Conservation (phyloP, 1,284 basidiomycete species). For the Cutaneotrichosporon sp. region DNA sequence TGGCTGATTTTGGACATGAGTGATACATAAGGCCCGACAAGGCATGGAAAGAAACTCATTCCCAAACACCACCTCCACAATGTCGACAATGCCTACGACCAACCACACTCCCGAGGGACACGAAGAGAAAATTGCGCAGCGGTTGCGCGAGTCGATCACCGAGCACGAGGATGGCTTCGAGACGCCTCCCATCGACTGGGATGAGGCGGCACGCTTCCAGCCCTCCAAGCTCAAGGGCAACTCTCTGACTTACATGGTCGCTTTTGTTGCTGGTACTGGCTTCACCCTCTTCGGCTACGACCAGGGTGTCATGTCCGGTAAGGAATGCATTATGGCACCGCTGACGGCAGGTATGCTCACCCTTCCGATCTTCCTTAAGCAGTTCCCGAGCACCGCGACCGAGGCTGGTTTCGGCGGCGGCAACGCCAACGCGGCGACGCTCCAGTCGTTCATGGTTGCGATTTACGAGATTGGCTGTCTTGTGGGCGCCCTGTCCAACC, state of each 20-base stretch:
- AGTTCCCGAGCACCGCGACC: conserved; percentile 31
- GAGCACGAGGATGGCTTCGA: conserved; percentile 13
- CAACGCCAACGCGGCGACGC: conserved; percentile 26
- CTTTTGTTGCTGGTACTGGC: conserved; percentile 25
- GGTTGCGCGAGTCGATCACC: neutral
- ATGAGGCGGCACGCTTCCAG: conserved; percentile 12
- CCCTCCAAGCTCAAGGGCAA: conserved; percentile 18
- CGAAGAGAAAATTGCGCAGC: neutral
- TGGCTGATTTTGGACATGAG: neutral
- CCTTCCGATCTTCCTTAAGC: conserved; percentile 30
- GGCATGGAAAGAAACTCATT: neutral
- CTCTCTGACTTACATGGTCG: conserved; percentile 18
- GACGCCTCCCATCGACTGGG: conserved; percentile 16
- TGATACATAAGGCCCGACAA: neutral
- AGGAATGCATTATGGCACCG: neutral
- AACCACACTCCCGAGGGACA: neutral
- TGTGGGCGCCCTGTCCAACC: conserved; percentile 49
- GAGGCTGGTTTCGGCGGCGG: conserved; percentile 12
- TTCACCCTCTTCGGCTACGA: conserved; percentile 26
- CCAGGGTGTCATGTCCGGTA: conserved; percentile 46
- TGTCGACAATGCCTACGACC: neutral
- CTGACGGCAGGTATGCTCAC: conserved; percentile 40
- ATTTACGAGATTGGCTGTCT: conserved; percentile 54
- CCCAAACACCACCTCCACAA: neutral
- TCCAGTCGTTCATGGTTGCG: conserved; percentile 49